Conservation (phyloP, 1,139 yeast species). For the Nakaseomyces bracarensis region DNA sequence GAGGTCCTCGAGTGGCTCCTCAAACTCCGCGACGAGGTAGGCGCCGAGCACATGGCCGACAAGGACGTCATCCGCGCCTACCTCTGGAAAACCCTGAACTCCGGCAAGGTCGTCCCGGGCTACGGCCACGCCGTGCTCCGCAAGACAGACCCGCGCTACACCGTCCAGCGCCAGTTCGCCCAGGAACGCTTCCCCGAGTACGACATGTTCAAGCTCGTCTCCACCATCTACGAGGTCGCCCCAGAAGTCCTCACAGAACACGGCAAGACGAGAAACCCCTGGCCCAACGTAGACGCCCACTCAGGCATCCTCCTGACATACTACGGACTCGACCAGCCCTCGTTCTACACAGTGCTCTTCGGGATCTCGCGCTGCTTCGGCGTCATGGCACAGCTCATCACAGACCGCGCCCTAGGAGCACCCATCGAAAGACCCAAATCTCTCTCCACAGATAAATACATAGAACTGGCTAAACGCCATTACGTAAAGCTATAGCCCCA, state of each 20-base stretch:
- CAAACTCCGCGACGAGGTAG: constrained; percentile 31
- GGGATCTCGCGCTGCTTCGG: constrained; percentile 98
- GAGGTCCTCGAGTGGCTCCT: constrained; percentile 38
- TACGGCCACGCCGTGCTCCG: constrained; percentile 41
- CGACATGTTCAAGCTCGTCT: constrained; percentile 82
- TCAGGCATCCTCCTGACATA: constrained; percentile 95
- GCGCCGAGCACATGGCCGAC: constrained; percentile 26
- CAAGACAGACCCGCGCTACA: constrained; percentile 56
- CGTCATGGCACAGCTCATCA: constrained; percentile 91
- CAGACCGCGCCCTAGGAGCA: constrained; percentile 90
- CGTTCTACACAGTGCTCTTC: constrained; percentile 94
- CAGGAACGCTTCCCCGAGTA: constrained; percentile 95
- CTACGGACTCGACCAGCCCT: constrained; percentile 91
- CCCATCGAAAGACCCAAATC: constrained; percentile 98
- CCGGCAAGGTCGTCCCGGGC: constrained; percentile 39
- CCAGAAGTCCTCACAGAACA: constrained; percentile 92
- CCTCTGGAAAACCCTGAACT: constrained; percentile 35
- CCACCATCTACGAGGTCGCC: constrained; percentile 87
- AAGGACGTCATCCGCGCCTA: constrained; percentile 32
- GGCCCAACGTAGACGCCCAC: constrained; percentile 98
- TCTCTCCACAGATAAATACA: constrained; percentile 55
- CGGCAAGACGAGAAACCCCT: constrained; percentile 98
- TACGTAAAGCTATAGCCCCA: constrained; percentile 9
- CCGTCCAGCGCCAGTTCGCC: constrained; percentile 95
- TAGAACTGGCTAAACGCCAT: constrained; percentile 34